Evolutionary conservation across 2,329 filamentous ascomycete genomes (phyloP).

Genomic region (Aspergillus texensis): DNA sequence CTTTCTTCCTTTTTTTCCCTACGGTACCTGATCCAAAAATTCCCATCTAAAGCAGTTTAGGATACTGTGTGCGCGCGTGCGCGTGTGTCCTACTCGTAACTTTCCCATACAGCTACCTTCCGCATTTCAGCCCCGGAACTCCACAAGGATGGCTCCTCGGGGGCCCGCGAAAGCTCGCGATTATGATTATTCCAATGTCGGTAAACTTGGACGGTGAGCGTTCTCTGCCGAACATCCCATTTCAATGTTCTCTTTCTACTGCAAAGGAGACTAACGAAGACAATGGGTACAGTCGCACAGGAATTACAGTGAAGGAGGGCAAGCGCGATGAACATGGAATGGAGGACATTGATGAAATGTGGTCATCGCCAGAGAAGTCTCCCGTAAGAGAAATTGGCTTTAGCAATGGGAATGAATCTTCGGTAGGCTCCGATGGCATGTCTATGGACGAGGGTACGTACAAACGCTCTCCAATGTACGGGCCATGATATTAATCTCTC

Average conservation of each 20-base stretch:
- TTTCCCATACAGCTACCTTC: constrained; percentile 1
- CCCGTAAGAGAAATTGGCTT: constrained; percentile 40
- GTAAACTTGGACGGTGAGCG: constrained; percentile 49
- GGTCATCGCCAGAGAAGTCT: constrained; percentile 81
- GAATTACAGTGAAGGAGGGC: constrained; percentile 77
- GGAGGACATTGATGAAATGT: constrained; percentile 82
- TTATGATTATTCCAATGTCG: constrained; percentile 52
- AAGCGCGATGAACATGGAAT: constrained; percentile 89
- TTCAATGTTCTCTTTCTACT: constrained; percentile 10
- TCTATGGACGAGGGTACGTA: constrained; percentile 64
- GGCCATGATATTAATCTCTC: constrained; percentile 13
- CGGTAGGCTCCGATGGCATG: constrained; percentile 62
- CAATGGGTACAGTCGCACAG: constrained; percentile 72
- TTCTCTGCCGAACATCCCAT: not conserved
- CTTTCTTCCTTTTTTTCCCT: not conserved
- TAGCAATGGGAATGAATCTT: constrained; percentile 43
- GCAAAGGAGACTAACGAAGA: constrained; percentile 18
- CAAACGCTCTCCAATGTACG: constrained; percentile 1
- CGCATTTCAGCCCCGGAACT: constrained; percentile 17
- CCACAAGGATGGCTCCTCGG: constrained; percentile 41
- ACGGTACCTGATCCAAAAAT: not conserved
- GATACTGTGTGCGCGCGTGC: not conserved
- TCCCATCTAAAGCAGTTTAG: not conserved
- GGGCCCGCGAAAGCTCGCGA: constrained; percentile 47
- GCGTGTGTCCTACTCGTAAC: not conserved